Conservation (phyloP, 140 eudicot genomes). For the Flaveria floridana region DNA sequence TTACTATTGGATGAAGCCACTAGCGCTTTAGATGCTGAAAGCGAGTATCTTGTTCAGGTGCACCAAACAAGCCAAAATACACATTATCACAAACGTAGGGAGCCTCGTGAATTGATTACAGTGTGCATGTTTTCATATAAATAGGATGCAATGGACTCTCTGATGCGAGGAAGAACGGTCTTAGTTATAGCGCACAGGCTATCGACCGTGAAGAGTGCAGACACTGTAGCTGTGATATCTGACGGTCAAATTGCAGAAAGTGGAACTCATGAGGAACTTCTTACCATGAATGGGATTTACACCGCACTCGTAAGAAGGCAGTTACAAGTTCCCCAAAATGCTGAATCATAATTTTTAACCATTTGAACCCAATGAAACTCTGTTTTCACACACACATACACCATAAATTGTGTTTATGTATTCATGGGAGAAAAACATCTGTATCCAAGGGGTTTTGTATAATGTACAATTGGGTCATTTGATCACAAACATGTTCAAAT, state of each 20-base stretch:
- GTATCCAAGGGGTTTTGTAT: slow-evolving; percentile 28
- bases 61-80: slow-evolving; percentile 9
- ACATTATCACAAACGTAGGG: background rate
- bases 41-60: slow-evolving; percentile 89
- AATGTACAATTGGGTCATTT: slow-evolving; percentile 12
- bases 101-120: background rate
- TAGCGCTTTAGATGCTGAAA: slow-evolving; percentile 86
- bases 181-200: slow-evolving; percentile 60
- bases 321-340: slow-evolving; percentile 42
- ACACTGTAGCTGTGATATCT: slow-evolving; percentile 54
- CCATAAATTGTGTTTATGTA: background rate
- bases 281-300: slow-evolving; percentile 53
- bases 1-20: slow-evolving; percentile 82
- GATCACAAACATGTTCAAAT: slow-evolving; percentile 8
- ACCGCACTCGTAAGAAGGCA: slow-evolving; percentile 60
- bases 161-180: slow-evolving; percentile 63
- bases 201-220: slow-evolving; percentile 60
- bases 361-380: slow-evolving; percentile 12
- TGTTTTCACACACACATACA: slow-evolving; percentile 2
- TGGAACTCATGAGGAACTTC: slow-evolving; percentile 56
- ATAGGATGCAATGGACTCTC: slow-evolving; percentile 66
- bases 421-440: slow-evolving; percentile 21
- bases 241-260: slow-evolving; percentile 59
- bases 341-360: slow-evolving; percentile 23
- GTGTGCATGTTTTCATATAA: slow-evolving; percentile 4